Evolutionary conservation across 352 stramenopile genomes (phyloP).

Genomic region (Phytophthora chlamydospora): DNA sequence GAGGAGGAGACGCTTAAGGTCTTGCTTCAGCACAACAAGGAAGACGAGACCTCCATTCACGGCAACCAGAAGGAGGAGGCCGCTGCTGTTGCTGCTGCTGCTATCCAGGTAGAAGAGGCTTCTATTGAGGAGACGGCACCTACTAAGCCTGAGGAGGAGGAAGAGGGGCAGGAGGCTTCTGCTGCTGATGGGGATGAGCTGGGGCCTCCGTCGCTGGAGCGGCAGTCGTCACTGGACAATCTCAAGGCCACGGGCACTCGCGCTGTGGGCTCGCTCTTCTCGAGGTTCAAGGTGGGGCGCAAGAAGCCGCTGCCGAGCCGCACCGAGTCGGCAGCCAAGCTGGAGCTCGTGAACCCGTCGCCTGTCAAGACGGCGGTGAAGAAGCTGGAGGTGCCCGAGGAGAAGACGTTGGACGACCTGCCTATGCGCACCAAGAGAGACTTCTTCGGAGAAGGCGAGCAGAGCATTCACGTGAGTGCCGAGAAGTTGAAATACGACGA

Average conservation of each 20-base stretch:
- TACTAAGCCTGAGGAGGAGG: background rate
- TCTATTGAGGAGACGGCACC: background rate
- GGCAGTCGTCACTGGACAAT: constrained; percentile 26
- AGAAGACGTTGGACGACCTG: constrained; percentile 30
- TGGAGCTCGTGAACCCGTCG: constrained; percentile 27
- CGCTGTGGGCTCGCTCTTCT: constrained; percentile 41
- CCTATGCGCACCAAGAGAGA: constrained; percentile 27
- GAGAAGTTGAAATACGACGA: constrained; percentile 43
- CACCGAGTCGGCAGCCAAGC: constrained; percentile 32
- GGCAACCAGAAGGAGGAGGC: constrained; percentile 8
- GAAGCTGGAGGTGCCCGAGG: constrained; percentile 37
- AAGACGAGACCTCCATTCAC: background rate
- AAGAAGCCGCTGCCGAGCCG: constrained; percentile 38
- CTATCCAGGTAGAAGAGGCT: background rate
- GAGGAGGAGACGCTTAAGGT: background rate
- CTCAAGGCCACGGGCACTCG: constrained; percentile 34
- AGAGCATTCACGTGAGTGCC: constrained; percentile 43
- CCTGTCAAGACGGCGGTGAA: constrained; percentile 30
- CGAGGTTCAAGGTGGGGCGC: constrained; percentile 42
- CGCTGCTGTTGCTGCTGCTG: background rate
- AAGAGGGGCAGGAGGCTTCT: constrained; percentile 2
- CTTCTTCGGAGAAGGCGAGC: constrained; percentile 29
- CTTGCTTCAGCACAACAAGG: too few relatives aligned
- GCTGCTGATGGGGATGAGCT: constrained; percentile 11
- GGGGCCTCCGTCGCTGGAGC: constrained; percentile 15